Percentiles rank a stretch among this genome's conserved stretches.
Evolutionary conservation across 306 rosid genomes (phyloP).

Genomic region (Sechiopsis laciniata): DNA sequence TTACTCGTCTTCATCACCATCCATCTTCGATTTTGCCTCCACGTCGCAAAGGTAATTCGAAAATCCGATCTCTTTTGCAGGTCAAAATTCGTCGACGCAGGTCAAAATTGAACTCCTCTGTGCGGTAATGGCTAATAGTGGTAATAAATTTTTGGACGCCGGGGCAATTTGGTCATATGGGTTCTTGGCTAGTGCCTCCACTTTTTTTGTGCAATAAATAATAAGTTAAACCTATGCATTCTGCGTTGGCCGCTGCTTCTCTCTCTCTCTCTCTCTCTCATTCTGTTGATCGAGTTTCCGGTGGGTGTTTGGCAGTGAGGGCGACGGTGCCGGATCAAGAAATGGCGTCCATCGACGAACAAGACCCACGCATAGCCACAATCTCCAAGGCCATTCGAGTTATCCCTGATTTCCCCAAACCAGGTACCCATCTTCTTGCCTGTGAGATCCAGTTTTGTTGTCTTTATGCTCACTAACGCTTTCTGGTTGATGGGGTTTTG

Average conservation of each 20-base stretch:
- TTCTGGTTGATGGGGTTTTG: neutral
- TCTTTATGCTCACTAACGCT: conserved; percentile 7
- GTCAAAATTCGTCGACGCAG: conserved; percentile 13
- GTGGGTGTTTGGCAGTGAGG: conserved; percentile 34
- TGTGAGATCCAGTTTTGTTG: neutral
- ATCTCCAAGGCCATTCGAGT: conserved; percentile 77
- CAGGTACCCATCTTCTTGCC: conserved; percentile 38
- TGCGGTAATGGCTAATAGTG: neutral
- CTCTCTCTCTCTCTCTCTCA: neutral
- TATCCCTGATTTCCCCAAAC: conserved; percentile 89
- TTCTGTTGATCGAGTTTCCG: conserved; percentile 18
- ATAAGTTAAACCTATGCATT: conserved; percentile 10
- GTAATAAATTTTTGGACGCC: neutral
- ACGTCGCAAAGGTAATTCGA: conserved; percentile 18
- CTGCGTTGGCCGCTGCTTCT: conserved; percentile 11
- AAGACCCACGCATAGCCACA: conserved; percentile 56
- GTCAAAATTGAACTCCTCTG: neutral
- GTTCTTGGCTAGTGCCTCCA: neutral
- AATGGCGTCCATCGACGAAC: conserved; percentile 55
- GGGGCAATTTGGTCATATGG: conserved; percentile 32
- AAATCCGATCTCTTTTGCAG: neutral
- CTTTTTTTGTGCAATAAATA: neutral
- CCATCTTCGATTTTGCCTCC: neutral
- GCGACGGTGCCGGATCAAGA: conserved; percentile 26
- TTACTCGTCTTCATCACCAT: neutral